Base-by-base conservation (phyloP, 177 flowering plant species). In the Tripterygium wilfordii region DNA sequence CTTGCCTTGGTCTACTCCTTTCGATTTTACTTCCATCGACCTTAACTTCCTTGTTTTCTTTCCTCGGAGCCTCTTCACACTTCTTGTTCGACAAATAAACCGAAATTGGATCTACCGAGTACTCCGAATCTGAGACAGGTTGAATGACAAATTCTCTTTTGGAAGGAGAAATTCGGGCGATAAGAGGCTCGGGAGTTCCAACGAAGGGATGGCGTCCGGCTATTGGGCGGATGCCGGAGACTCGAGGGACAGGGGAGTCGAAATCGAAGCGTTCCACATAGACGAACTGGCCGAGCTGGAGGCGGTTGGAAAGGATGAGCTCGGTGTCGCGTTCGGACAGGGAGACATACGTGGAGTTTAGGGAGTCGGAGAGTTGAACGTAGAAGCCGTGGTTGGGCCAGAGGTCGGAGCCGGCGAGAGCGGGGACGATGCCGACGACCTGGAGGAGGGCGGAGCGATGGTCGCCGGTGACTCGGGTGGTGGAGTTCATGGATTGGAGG, bases 221-320 rank as follows among this genome's bases (percentile, higher is more conserved):
- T 18, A 86, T 57, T 8, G 95, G 89, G 19, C 89, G 85, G 56
- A 89, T 52, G 2, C 87, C 85, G 32, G 54, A 48, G 14, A 74
- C 91, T 0, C 70, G 67, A 2, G 98, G 98, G 2, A 92, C 69
- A 1, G 95, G 88, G 17, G 82, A 76, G 26, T 74, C 79, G 31
- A 83, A 71, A 0, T 69, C 60, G 61, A 91, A 66, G 46, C 84
- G 77, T 16, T 89, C 96, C 15, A 89, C 70, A 49, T 92, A 76
- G 32, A 74, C 75, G 40, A 92, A 86, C 61, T 92, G 98, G 20
- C 98, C 98, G 18, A 89, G 84, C 60, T 86, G 98, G 35, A 92
- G 64, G 16, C 88, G 82, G 60, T 92, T 86, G 59, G 85, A 51
- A 70, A 89, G 85, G 49, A 92, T 78, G 56, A 89, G 83, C 17